Evolutionary conservation across 129 eudicot genomes (phyloP).

Genomic region (Flaveria trinervia): DNA sequence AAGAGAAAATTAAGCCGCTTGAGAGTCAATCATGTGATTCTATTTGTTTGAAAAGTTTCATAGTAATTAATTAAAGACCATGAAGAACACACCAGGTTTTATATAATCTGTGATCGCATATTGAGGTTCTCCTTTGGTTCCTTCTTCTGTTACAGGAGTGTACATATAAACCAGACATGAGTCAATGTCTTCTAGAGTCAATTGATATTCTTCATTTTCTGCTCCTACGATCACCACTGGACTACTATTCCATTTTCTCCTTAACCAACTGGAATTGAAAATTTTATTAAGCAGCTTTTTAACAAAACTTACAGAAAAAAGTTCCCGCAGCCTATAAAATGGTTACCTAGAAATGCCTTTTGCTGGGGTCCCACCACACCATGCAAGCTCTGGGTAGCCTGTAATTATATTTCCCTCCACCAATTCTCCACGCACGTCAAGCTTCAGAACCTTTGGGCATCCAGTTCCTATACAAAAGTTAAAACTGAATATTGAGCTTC

Average conservation of each 20-base stretch:
- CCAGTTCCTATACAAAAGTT: constrained; percentile 63
- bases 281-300: background rate
- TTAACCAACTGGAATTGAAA: constrained; percentile 69
- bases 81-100: constrained; percentile 66
- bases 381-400: constrained; percentile 87
- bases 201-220: constrained; percentile 73
- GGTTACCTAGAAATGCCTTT: constrained; percentile 92
- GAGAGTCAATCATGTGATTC: constrained; percentile 2
- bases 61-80: constrained; percentile 1
- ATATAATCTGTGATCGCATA: constrained; percentile 94
- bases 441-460: constrained; percentile 89
- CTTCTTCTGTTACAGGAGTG: constrained; percentile 97
- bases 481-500: background rate
- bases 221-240: constrained; percentile 91
- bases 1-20: constrained; percentile 16
- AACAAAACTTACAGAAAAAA: background rate
- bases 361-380: constrained; percentile 98
- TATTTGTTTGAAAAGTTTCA: background rate
- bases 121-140: constrained; percentile 97
- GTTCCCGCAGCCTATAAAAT: constrained; percentile 14
- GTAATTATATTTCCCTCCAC: constrained; percentile 79
- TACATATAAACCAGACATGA: constrained; percentile 96
- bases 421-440: constrained; percentile 83
- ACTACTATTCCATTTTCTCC: constrained; percentile 94
- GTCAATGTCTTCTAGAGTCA: constrained; percentile 78